Base-by-base conservation (phyloP, 176 grass and related monocot genomes). In the Aechmea fasciata region DNA sequence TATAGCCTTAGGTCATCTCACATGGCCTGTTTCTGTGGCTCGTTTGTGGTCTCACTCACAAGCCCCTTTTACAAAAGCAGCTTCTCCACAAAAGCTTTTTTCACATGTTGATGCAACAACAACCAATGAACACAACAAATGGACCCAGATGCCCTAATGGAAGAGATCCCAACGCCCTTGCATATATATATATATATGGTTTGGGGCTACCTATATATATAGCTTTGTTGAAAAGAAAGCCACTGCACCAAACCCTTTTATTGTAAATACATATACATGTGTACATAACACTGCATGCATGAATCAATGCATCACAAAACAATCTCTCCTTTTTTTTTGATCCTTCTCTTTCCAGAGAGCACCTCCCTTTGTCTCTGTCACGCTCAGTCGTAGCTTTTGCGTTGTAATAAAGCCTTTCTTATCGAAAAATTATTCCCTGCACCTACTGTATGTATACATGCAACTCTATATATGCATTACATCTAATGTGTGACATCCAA, bases 391-490 rank as follows among this genome's bases (percentile, higher is more conserved):
- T 53, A 29, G 3, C 50, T 71, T 71, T 29, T 52, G 20, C 22
- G 11, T 54, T 71, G 82, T 79, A 78, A 81, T 75, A 72, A 78
- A 78, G 78, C 86, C 74, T 29, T 78, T 26, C 66, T 84, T 19
- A 11, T 61, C n/a, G 1, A 61, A 61, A 41, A 41, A 6, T 41
- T 41, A 41, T 41, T 41, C 33, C 33, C 33, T 41, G 33, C 33
- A 41, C 33, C 33, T 5, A 41, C 33, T 41, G 33, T 8, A 7
- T 7, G 5, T 1, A 6, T 41, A 41, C 25, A 2, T 26, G 7
- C 33, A 41, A 41, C 33, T 41, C 25, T 5, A 41, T 41, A 4
- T 41, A 41, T 41, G 33, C 3, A 41, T 41, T 6, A 41, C 5
- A 41, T 7, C 5, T 1, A 41, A 41, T 1, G 1, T 41, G 5